A percentile compares a stretch with the other conserved stretches of the same genome.
These are phyloP conservation scores for Vitis hybrid DNA, from an alignment of 177 flowering plant species.

Conservation along the genomic window DNA sequence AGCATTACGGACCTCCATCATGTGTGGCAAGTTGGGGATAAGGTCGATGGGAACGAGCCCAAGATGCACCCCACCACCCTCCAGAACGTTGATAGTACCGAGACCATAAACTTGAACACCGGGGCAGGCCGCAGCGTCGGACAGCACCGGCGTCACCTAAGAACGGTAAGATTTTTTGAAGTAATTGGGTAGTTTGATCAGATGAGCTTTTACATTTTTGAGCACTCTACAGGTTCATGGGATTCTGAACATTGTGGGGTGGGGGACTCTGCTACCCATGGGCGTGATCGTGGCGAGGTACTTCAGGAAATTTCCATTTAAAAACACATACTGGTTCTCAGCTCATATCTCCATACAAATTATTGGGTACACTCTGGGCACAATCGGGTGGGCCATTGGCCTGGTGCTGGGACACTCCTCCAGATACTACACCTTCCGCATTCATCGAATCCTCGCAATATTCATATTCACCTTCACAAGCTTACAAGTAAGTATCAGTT, in stretches of 20 bases:
- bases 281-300: constrained; percentile 48
- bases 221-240: constrained; percentile 45
- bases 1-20: constrained; percentile 26
- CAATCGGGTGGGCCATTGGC: constrained; percentile 41
- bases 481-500: constrained; percentile 32
- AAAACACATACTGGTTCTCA: constrained; percentile 9
- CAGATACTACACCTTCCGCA: constrained; percentile 26
- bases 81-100: constrained; percentile 35
- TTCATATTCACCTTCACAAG: constrained; percentile 38
- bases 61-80: constrained; percentile 22
- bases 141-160: constrained; percentile 11
- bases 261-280: constrained; percentile 46
- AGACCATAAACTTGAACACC: constrained; percentile 24
- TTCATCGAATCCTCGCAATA: constrained; percentile 34
- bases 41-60: constrained; percentile 12
- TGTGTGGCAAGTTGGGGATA: constrained; percentile 47
- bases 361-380: constrained; percentile 34
- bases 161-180: constrained; percentile 26
- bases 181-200: background rate
- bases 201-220: background rate
- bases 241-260: constrained; percentile 43
- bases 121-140: background rate
- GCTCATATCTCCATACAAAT: constrained; percentile 29
- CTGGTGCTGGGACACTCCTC: constrained; percentile 41
- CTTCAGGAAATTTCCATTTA: constrained; percentile 22